Evolutionary conservation across 2,329 filamentous ascomycete species (phyloP), one percentile per base, ranked within the genome.

Genomic region (Colletotrichum neosansevieriae): DNA sequence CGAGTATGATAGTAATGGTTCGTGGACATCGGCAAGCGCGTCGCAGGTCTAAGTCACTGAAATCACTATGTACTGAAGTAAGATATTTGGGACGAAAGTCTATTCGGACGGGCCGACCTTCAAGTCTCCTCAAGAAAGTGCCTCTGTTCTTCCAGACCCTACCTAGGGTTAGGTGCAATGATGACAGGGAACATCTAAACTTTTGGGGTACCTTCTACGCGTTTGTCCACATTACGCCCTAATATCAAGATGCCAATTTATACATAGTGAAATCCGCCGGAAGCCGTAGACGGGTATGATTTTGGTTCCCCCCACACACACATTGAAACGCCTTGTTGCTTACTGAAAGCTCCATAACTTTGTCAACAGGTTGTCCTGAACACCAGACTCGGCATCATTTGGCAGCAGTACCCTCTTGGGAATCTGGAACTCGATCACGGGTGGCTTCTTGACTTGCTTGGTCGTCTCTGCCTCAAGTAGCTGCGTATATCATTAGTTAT

Each of bases 341-440:
- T 34, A 69, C 50, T 75, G 75, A 74, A 91, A 91, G 68, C 87
- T 83, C 88, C 89, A 91, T 32, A 91, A 78, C 75, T 85, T 88
- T 51, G 86, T 86, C 21, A 91, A 72, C 38, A 91, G 77, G 67
- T 80, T 86, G 72, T 91, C 85, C 63, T 86, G 82, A 13, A 81
- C 76, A 47, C 77, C 82, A 5, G 83, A 80, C 11, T 77, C 79
- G 10, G 77, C 75, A 34, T 88, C 86, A 12, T 88, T 82, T 0
- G 85, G 82, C 57, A 85, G 74, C 59, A 97, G 92, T 45, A 97
- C 91, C 73, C 86, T 89, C 82, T 96, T 96, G 7, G 95, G 94
- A 71, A 99, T 98, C 79, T 96, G 93, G 79, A 92, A 98, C 79
- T 98, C 96, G 58, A 98, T 89, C 12, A 96, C 94, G 0, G 95